Conservation (phyloP, 164 flowering plant species). For the Kingdonia uniflora region DNA sequence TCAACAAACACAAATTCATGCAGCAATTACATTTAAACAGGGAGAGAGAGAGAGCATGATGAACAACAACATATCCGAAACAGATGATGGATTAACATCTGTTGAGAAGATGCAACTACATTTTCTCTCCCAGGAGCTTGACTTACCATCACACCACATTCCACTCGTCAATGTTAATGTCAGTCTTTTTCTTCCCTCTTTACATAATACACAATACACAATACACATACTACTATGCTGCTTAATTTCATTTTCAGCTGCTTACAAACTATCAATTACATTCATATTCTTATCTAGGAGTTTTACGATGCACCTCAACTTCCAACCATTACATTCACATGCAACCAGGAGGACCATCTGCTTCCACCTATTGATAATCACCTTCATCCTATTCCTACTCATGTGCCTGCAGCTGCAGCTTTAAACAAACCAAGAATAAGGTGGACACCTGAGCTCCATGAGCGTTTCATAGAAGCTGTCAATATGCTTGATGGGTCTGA, state of each 20-base stretch:
- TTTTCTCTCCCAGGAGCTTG: constrained; percentile 55
- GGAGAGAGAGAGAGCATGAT: too few species aligned
- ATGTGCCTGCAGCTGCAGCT: constrained; percentile 27
- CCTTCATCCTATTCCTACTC: constrained; percentile 18
- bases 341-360: constrained; percentile 8
- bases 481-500: constrained; percentile 46
- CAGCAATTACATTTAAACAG: too few species aligned
- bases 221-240: background rate
- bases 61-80: too few species aligned
- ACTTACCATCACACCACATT: constrained; percentile 41
- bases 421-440: constrained; percentile 46
- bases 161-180: constrained; percentile 57
- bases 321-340: constrained; percentile 13
- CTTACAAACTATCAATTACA: background rate
- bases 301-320: constrained; percentile 33
- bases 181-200: constrained; percentile 16
- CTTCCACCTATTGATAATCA: constrained; percentile 18
- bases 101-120: constrained; percentile 51
- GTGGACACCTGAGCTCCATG: constrained; percentile 50
- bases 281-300: constrained; percentile 26
- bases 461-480: constrained; percentile 42
- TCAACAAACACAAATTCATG: too few species aligned
- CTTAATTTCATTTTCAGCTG: background rate
- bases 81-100: constrained; percentile 18
- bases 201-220: background rate